Evolutionary conservation across 2,329 filamentous ascomycete species (phyloP).

Genomic region (Neodidymelliopsis sp.): DNA sequence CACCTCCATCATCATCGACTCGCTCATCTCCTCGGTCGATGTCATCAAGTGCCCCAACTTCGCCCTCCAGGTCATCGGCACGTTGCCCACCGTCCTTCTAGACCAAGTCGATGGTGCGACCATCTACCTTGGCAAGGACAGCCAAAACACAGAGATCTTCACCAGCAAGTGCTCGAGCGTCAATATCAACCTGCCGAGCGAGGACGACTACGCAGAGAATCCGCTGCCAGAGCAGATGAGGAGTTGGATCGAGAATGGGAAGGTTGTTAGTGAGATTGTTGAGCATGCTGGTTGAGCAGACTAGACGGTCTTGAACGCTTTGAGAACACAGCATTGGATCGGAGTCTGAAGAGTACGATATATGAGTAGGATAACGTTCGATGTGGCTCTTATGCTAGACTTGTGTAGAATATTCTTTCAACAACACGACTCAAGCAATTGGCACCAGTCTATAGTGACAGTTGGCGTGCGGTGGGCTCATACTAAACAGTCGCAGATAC

Average conservation of each 20-base stretch:
- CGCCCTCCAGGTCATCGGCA: conserved; percentile 87
- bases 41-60: conserved; percentile 96
- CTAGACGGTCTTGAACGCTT: too few species aligned
- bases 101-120: conserved; percentile 93
- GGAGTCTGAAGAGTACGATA: too few species aligned
- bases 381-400: too few species aligned
- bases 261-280: conserved; percentile 90
- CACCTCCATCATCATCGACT: conserved; percentile 86
- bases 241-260: conserved; percentile 77
- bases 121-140: conserved; percentile 85
- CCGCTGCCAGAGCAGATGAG: conserved; percentile 90
- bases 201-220: conserved; percentile 84
- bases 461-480: too few species aligned
- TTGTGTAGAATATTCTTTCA: too few species aligned
- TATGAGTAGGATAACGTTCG: too few species aligned
- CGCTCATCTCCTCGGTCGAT: conserved; percentile 88
- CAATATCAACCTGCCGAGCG: conserved; percentile 82
- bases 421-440: too few species aligned
- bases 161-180: conserved; percentile 86
- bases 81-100: conserved; percentile 84
- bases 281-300: conserved; percentile 93
- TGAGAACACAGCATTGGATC: too few species aligned
- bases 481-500: too few species aligned
- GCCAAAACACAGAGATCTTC: conserved; percentile 80
- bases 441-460: too few species aligned